Base-by-base conservation (phyloP, 176 grass and related monocot species). In the Puya raimondii region DNA sequence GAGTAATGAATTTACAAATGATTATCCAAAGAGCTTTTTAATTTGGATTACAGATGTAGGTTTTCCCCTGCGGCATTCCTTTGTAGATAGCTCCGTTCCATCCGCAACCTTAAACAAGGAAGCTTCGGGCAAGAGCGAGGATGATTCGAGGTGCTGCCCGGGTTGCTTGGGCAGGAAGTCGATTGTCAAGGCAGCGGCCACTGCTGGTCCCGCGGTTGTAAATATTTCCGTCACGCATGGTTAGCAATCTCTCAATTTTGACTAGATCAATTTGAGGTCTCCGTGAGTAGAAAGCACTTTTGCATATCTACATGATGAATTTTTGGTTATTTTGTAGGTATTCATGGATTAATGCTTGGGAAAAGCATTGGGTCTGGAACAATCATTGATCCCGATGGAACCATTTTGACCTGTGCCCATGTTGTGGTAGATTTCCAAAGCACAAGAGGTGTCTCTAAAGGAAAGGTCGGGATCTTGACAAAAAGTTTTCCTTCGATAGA, bases 351-450 rank as follows among this genome's bases (percentile, higher is more conserved):
- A 80, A 53, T 59, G n/a, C 17, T 66, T 42, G 78, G 54, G 18
- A 76, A 65, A 64, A 76, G 74, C 80, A 72, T 87, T n/a, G 88
- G 88, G 65, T 92, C 89, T 14, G 93, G 93, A 73, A 97, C 89
- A 65, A 90, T 97, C 73, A 97, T 90, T 50, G 79, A 90, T 71
- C 82, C 93, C 63, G 79, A 92, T 77, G 93, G 93, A 69, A 90
- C 74, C 0, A 90, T 97, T 86, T 66, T 97, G 65, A 92, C 93
- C 48, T 97, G 89, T 82, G 89, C 93, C 9, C 93, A 97, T 90
- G 82, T 92, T 61, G 86, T 97, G 49, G 77, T 23, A 12, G 54
- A 81, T 72, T 83, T 74, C 51, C 74, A 66, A 68, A 85, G 80
- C 59, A 81, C 18, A 20, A 74, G 72, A 77, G 50, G 68, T 64